A percentile compares a stretch with the other conserved stretches of the same genome.
Conservation (phyloP, 331 rosid genomes). For the Acacia pycnantha region DNA sequence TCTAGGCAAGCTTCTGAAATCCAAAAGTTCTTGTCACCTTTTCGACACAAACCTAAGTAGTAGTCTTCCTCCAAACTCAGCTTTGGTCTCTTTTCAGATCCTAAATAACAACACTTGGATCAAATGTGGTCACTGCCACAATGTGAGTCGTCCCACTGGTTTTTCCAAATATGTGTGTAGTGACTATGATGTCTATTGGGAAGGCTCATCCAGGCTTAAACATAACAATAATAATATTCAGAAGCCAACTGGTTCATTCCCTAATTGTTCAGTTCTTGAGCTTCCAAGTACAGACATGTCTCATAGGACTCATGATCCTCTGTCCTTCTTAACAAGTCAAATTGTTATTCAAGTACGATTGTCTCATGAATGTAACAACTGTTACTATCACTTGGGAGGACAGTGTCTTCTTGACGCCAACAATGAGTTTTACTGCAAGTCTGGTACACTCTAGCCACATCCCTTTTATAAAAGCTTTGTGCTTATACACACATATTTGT, state of each 20-base stretch:
- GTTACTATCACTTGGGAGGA: background rate
- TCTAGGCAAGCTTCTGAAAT: background rate
- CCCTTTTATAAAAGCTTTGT: background rate
- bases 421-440: background rate
- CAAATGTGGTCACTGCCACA: no score
- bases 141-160: accelerated
- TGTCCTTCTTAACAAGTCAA: background rate
- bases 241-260: background rate
- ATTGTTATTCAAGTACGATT: background rate
- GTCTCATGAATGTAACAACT: background rate
- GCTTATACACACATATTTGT: background rate
- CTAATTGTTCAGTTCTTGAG: background rate
- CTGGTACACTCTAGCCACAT: background rate
- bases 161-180: no score
- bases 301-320: background rate
- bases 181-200: background rate
- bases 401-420: background rate
- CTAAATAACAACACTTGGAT: background rate
- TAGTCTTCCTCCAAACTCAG: background rate
- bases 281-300: background rate
- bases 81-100: background rate
- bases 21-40: background rate
- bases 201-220: background rate
- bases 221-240: background rate
- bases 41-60: background rate